A percentile compares a stretch with the other conserved stretches of the same genome.
These are phyloP conservation scores for Carpinus viminea DNA, from an alignment of 306 rosid species.

Conservation along the genomic window DNA sequence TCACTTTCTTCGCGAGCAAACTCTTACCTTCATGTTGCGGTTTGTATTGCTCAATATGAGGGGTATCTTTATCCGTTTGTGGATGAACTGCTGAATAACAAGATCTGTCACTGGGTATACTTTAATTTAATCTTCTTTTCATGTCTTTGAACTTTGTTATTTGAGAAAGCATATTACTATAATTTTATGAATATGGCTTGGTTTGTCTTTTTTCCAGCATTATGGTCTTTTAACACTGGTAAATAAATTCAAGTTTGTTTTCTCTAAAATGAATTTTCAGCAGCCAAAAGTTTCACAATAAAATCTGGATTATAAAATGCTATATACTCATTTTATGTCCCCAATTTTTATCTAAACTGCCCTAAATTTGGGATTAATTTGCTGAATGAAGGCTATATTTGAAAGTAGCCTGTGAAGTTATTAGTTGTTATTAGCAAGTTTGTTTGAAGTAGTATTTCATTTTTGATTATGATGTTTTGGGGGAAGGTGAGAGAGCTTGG, in stretches of 20 bases:
- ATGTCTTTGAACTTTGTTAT: conserved; percentile 2
- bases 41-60: conserved; percentile 76
- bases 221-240: background rate
- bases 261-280: background rate
- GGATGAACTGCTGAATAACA: conserved; percentile 77
- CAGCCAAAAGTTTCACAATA: background rate
- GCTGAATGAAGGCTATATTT: conserved; percentile 10
- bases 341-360: conserved; percentile 4
- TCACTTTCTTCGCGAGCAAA: conserved; percentile 85
- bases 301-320: background rate
- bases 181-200: background rate
- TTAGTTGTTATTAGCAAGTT: background rate
- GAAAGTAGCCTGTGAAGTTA: conserved; percentile 7
- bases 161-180: background rate
- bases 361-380: conserved; percentile 20
- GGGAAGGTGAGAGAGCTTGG: background rate
- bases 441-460: background rate
- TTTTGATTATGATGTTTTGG: background rate
- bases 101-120: conserved; percentile 93
- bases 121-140: conserved; percentile 25
- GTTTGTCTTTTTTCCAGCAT: background rate
- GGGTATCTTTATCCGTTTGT: conserved; percentile 79
- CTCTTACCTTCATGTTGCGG: conserved; percentile 78
- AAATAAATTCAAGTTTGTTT: background rate
- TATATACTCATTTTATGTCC: conserved; percentile 5